Evolutionary conservation across 352 stramenopile species (phyloP), one percentile per base, ranked within the genome.

Genomic region (Phytopythium mirpurense): DNA sequence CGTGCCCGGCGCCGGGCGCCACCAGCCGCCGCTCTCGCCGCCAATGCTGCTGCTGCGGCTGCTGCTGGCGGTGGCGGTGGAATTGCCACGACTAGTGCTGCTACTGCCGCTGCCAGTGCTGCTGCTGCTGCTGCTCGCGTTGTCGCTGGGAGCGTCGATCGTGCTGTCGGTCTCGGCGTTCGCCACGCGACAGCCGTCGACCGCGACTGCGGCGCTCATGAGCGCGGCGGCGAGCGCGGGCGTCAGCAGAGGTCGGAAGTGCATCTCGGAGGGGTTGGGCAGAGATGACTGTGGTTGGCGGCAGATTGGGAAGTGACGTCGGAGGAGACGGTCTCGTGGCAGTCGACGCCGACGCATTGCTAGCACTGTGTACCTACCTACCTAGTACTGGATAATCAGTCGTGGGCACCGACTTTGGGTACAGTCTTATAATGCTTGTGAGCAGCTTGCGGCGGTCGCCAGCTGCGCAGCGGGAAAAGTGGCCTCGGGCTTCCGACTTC

Each of bases 1-100:
- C 3, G 63, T 70, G n/a, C 60, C 63, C 0, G 68, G 65, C n/a
- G 56, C 67, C 6, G 65, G 68, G 51, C 72, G 63, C 65, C 68
- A 78, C 65, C 65, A 78, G 2, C 49, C 49, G 19, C 43, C 6
- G 0, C 12, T 40, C 16, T 15, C n/a, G 34, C 34, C 10, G 34
- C 11, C n/a, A 0, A 14, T 3, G 32, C 4, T 37, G 9, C 4
- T 37, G 7, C 9, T 24, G 37, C n/a, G 2, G 37, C 18, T 42
- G 10, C 6, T 42, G 4, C 5, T 36, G 32, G 7, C 14, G 32
- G 11, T 15, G 32, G 32, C 6, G 32, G 7, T 4, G 32, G 7
- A 11, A 9, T 21, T 8, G 35, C 16, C 16, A 21, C 35, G 4
- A 8, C 35, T 21, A 18, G 2, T 21, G 35, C 14, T 41, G 14